Percentiles rank a stretch among this genome's conserved stretches.
Evolutionary conservation across 768 basidiomycete genomes (phyloP).

Genomic region (Leccinum uliginosum): DNA sequence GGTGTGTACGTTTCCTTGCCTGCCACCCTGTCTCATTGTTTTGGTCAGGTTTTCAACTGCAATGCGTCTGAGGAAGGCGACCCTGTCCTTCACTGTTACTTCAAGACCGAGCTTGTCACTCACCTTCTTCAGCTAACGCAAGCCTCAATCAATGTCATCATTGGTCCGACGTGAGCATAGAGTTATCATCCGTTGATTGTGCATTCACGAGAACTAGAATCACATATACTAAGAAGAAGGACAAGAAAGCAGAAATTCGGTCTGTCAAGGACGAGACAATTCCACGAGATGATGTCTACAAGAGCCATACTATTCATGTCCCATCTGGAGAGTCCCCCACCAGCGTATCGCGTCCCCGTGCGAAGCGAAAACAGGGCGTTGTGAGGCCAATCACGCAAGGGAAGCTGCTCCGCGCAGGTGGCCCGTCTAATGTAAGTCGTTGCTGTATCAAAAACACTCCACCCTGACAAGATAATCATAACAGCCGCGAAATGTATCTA

Average conservation of each 20-base stretch:
- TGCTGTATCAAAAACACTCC: background rate
- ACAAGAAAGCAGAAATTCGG: slow-evolving; percentile 84
- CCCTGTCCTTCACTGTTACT: slow-evolving; percentile 82
- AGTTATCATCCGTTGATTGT: background rate
- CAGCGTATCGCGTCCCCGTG: slow-evolving; percentile 79
- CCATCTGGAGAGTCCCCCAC: slow-evolving; percentile 80
- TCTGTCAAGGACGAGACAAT: slow-evolving; percentile 88
- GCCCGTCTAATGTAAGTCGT: slow-evolving; percentile 55
- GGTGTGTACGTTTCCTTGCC: slow-evolving; percentile 39
- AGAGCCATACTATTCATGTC: slow-evolving; percentile 88
- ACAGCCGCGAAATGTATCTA: slow-evolving; percentile 40
- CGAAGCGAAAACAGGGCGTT: slow-evolving; percentile 83
- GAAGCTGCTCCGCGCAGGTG: slow-evolving; percentile 72
- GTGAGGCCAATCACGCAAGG: slow-evolving; percentile 84
- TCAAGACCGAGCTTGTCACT: slow-evolving; percentile 93
- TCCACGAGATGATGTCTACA: slow-evolving; percentile 77
- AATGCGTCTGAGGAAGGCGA: slow-evolving; percentile 88
- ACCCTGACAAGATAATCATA: slow-evolving; percentile 15
- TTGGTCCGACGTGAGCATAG: slow-evolving; percentile 69
- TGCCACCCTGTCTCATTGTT: slow-evolving; percentile 4
- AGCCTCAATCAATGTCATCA: slow-evolving; percentile 64
- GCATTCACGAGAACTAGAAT: slow-evolving; percentile 47
- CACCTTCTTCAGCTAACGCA: slow-evolving; percentile 79
- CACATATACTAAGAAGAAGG: slow-evolving; percentile 95
- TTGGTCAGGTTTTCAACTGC: slow-evolving; percentile 66